These are phyloP conservation scores for Xylaria nigripes DNA, from an alignment of 495 filamentous ascomycete genomes.

Conservation along the genomic window DNA sequence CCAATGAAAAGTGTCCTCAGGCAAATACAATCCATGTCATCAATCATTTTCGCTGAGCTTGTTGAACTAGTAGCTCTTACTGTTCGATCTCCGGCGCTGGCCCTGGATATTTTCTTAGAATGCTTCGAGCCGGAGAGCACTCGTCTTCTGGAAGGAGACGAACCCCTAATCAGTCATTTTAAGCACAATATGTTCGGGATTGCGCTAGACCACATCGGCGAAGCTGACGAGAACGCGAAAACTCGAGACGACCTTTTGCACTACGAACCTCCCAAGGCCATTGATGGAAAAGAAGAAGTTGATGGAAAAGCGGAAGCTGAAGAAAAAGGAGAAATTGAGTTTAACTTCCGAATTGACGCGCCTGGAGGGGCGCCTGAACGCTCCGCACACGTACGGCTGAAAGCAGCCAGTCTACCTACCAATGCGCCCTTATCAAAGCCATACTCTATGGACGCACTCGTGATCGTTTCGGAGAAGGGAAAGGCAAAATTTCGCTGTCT, in stretches of 20 bases:
- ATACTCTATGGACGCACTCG: slow-evolving; percentile 36
- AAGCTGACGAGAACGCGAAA: slow-evolving; percentile 28
- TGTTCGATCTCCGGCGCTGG: slow-evolving; percentile 32
- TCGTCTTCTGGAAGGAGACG: slow-evolving; percentile 28
- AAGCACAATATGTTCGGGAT: slow-evolving; percentile 36
- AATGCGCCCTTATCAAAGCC: slow-evolving; percentile 25
- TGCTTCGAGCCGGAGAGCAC: slow-evolving; percentile 33
- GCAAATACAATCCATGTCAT: slow-evolving; percentile 23
- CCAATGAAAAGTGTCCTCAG: slow-evolving; percentile 32
- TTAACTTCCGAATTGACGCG: slow-evolving; percentile 36
- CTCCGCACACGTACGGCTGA: slow-evolving; percentile 37
- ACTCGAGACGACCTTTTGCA: slow-evolving; percentile 25
- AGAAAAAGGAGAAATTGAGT: slow-evolving; percentile 24
- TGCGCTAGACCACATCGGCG: slow-evolving; percentile 43
- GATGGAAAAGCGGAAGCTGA: slow-evolving; percentile 16
- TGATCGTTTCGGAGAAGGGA: slow-evolving; percentile 30
- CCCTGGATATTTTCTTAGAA: slow-evolving; percentile 38
- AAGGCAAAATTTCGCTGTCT: slow-evolving; percentile 34
- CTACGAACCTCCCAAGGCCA: too few relatives aligned
- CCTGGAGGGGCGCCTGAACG: slow-evolving; percentile 21
- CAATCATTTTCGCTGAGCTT: slow-evolving; percentile 22
- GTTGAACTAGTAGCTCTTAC: slow-evolving; percentile 37
- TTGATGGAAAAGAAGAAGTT: too few relatives aligned
- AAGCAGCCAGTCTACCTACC: slow-evolving; percentile 27
- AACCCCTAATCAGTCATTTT: slow-evolving; percentile 24